Conservation (phyloP, 2,329 filamentous ascomycete genomes). For the Scedosporium aurantiacum region DNA sequence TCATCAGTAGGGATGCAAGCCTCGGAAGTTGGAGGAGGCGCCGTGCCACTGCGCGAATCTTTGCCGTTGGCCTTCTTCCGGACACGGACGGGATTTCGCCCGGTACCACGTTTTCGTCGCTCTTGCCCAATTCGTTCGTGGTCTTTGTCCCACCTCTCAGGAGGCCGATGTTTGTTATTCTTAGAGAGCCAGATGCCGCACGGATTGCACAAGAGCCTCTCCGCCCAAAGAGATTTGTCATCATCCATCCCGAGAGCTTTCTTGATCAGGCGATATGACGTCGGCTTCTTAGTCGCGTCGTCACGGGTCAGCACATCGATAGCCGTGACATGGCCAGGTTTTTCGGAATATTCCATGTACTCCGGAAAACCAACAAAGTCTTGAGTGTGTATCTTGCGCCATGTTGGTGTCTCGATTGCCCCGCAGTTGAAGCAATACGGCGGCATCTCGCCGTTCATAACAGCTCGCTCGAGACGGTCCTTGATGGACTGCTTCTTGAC, state of each 20-base stretch:
- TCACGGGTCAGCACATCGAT: constrained; percentile 57
- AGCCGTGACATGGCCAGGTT: constrained; percentile 62
- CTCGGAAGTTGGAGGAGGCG: constrained; percentile 32
- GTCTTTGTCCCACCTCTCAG: constrained; percentile 69
- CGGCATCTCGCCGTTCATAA: constrained; percentile 74
- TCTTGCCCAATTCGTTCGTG: constrained; percentile 40
- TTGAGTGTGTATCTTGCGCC: constrained; percentile 87
- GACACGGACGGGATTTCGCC: constrained; percentile 29
- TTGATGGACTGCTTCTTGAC: constrained; percentile 52
- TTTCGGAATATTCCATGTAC: constrained; percentile 60
- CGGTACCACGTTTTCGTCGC: constrained; percentile 35
- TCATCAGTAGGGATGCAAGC: constrained; percentile 43
- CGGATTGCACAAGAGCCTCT: constrained; percentile 80
- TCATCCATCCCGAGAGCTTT: constrained; percentile 54
- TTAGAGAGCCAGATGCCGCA: constrained; percentile 94
- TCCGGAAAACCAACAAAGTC: constrained; percentile 58
- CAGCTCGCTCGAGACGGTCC: constrained; percentile 48
- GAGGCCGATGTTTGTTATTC: constrained; percentile 71
- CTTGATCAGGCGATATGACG: constrained; percentile 64
- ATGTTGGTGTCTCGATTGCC: constrained; percentile 89
- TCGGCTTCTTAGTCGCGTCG: constrained; percentile 51
- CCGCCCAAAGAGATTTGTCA: constrained; percentile 56
- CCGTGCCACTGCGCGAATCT: constrained; percentile 28
- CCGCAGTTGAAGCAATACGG: constrained; percentile 88
- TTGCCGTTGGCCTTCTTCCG: constrained; percentile 29